Conservation (phyloP, 306 rosid genomes). For the Ormosia semicastrata region DNA sequence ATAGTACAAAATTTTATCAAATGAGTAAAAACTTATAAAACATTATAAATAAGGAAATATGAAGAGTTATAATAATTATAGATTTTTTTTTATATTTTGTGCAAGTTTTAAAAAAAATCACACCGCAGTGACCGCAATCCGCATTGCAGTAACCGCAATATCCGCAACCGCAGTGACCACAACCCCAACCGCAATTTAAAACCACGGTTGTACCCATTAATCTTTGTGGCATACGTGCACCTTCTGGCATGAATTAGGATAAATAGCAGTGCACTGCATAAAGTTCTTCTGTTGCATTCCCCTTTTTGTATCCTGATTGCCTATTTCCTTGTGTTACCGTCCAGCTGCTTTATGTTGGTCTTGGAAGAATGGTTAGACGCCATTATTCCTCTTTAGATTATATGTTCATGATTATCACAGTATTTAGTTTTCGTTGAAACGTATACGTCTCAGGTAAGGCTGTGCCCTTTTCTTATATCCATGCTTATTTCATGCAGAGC, state of each 20-base stretch:
- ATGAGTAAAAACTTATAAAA: no score
- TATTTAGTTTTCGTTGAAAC: slow-evolving; percentile 12
- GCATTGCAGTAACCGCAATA: no score
- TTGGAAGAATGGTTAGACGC: slow-evolving; percentile 4
- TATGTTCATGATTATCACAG: not conserved
- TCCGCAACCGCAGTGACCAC: no score
- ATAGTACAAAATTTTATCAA: no score
- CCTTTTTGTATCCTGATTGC: not conserved
- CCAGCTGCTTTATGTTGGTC: slow-evolving; percentile 3
- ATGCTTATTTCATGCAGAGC: slow-evolving; percentile 52
- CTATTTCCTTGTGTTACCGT: not conserved
- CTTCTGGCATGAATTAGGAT: not conserved
- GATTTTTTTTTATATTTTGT: no score
- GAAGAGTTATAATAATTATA: no score
- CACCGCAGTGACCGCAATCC: no score
- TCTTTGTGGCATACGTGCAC: not conserved
- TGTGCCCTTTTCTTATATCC: slow-evolving; percentile 6
- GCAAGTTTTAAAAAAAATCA: no score
- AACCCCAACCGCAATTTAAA: no score
- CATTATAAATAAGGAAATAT: no score
- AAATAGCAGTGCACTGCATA: not conserved
- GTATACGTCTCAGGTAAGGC: not conserved
- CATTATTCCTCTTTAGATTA: slow-evolving; percentile 14
- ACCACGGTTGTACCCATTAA: not conserved
- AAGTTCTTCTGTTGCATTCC: not conserved